Conservation (phyloP, 148 eudicot species). For the Arbutus unedo region DNA sequence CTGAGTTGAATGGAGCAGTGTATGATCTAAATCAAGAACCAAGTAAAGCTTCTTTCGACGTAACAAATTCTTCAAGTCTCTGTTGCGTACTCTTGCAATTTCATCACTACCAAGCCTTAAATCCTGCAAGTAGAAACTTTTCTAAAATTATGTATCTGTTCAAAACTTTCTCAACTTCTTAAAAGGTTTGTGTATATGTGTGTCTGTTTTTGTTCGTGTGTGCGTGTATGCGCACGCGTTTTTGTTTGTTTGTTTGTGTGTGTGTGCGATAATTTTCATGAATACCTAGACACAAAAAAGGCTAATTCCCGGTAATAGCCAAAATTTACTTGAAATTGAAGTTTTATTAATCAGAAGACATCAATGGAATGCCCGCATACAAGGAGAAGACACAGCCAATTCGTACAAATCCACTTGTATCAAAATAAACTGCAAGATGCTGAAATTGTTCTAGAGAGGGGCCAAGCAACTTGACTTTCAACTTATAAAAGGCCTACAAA, state of each 20-base stretch:
- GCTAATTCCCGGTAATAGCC: not conserved
- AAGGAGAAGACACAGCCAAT: not conserved
- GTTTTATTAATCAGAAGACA: not conserved
- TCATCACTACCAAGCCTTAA: slow-evolving; percentile 66
- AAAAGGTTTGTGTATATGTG: no score
- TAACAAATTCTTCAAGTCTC: slow-evolving; percentile 57
- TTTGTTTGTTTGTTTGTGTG: not conserved
- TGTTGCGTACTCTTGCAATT: slow-evolving; percentile 60
- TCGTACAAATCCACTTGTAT: not conserved
- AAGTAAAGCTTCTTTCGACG: slow-evolving; percentile 64
- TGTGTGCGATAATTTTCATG: not conserved
- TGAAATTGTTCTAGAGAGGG: no score
- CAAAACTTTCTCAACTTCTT: not conserved
- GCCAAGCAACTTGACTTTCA: not conserved
- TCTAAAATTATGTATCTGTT: no score
- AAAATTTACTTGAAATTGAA: not conserved
- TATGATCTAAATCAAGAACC: slow-evolving; percentile 93
- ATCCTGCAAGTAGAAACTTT: slow-evolving; percentile 48
- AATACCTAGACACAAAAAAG: not conserved
- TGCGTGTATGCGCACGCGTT: not conserved
- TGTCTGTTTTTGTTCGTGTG: no score
- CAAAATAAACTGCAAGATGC: not conserved
- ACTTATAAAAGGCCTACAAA: not conserved
- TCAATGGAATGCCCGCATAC: no score
- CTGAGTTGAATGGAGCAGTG: slow-evolving; percentile 81